Evolutionary conservation across 2,329 filamentous ascomycete genomes (phyloP), one percentile per base, ranked within the genome.

Genomic region (Camillea tinctor): DNA sequence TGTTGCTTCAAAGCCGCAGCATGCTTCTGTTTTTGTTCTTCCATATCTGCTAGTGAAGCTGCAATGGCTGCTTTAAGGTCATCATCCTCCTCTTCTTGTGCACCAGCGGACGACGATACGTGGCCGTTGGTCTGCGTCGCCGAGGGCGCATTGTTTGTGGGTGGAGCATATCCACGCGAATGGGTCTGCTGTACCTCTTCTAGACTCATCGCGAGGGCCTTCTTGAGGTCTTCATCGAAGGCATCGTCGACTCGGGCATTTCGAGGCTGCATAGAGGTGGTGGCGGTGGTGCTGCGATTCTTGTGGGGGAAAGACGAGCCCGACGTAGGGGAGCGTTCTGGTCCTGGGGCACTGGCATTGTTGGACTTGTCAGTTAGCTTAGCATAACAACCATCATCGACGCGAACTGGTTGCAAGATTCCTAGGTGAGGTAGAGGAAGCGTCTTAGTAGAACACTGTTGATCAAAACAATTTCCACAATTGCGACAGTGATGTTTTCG

Each of bases 401-500:
- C 95, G 66, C 95, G 87, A 3, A 98, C 95, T 2, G 95, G 86
- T 64, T 96, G 89, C 72, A 93, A 79, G 65, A 99, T 98, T 62
- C 95, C 95, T 15, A 99, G 84, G 73, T 98, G 95, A 15, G 95
- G 94, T 17, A 99, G 80, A 4, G 95, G 89, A 49, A 97, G 84
- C 21, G 84, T 87, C 79, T 98, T 98, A 79, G 87, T 89, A 15
- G 94, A 98, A 73, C 95, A 99, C 69, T 95, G 89, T 65, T 94
- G 92, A 73, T 97, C 96, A 74, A 99, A 99, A 70, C 96, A 95
- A 76, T 95, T 97, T 55, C 95, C 95, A 72, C 95, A 99, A 75
- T 99, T 99, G 66, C 95, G 88, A 72, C 95, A 99, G 75, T 99
- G 95, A 73, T 99, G 95, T 74, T 98, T 99, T 71, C 95, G 89